A percentile compares a stretch with the other conserved stretches of the same genome.
These are phyloP conservation scores for Neurospora sp. DNA, from an alignment of 495 filamentous ascomycete genomes.

Conservation along the genomic window DNA sequence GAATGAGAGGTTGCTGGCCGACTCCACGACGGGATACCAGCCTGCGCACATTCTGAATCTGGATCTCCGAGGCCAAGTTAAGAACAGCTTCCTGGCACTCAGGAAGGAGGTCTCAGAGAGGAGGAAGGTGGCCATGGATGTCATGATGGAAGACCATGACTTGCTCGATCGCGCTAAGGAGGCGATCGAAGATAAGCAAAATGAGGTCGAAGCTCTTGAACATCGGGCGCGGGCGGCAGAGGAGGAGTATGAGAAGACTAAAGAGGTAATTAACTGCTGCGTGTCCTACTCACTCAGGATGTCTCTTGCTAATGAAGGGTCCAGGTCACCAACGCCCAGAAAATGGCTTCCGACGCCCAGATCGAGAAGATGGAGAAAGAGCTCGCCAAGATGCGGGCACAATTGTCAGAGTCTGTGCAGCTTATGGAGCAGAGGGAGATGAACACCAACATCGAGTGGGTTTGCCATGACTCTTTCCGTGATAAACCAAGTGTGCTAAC, in stretches of 20 bases:
- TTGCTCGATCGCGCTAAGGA: constrained; percentile 87
- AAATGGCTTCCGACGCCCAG: constrained; percentile 76
- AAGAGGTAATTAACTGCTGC: constrained; percentile 46
- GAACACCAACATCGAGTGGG: constrained; percentile 89
- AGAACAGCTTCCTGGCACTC: constrained; percentile 63
- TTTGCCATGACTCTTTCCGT: constrained; percentile 3
- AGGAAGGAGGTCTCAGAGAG: constrained; percentile 84
- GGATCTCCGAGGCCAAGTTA: constrained; percentile 73
- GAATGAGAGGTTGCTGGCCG: constrained; percentile 61
- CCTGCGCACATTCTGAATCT: constrained; percentile 77
- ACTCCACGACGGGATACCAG: constrained; percentile 76
- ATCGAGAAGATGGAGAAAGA: constrained; percentile 99
- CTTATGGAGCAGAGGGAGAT: constrained; percentile 92
- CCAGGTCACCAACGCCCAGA: constrained; percentile 68
- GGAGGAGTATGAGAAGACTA: constrained; percentile 88
- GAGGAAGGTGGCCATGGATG: constrained; percentile 68
- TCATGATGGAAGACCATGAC: constrained; percentile 83
- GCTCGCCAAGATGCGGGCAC: constrained; percentile 78
- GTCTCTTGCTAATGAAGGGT: too few species aligned
- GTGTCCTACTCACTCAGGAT: too few species aligned
- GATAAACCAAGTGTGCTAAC: constrained; percentile 11
- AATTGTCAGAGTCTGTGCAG: constrained; percentile 79
- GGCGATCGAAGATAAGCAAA: constrained; percentile 84
- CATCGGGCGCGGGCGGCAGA: constrained; percentile 75
- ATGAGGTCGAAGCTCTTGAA: constrained; percentile 85